Evolutionary conservation across 352 stramenopile species (phyloP).

Genomic region (Globisporangium takayamanum): DNA sequence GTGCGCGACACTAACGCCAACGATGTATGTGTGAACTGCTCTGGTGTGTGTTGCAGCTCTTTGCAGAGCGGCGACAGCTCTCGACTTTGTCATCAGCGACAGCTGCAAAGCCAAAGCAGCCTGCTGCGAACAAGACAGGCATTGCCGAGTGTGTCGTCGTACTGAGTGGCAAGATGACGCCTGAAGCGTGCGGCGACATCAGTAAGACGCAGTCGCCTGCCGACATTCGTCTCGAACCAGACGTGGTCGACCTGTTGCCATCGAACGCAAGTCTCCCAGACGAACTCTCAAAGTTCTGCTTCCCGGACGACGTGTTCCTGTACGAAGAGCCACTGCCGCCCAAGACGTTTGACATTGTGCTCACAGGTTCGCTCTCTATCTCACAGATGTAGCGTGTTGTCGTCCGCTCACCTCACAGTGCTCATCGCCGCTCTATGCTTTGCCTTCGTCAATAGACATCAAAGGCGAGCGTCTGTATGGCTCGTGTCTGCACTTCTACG

Average conservation of each 20-base stretch:
- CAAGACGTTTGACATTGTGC: constrained; percentile 58
- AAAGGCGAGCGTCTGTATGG: constrained; percentile 48
- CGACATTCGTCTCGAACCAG: constrained; percentile 43
- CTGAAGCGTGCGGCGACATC: constrained; percentile 23
- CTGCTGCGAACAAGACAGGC: constrained; percentile 10
- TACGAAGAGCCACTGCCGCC: constrained; percentile 28
- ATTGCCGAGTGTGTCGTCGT: constrained; percentile 59
- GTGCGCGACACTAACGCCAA: neutral
- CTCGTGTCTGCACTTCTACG: constrained; percentile 57
- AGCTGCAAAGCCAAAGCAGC: neutral
- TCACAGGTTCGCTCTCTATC: constrained; percentile 33
- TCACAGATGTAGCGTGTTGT: neutral
- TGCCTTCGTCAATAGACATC: constrained; percentile 21
- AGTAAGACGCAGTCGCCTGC: constrained; percentile 27
- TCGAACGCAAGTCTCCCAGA: constrained; percentile 39
- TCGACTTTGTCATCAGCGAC: neutral
- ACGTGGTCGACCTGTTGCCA: constrained; percentile 47
- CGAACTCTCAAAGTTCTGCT: constrained; percentile 71
- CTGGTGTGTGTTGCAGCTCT: constrained; percentile 1
- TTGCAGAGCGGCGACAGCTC: constrained; percentile 8
- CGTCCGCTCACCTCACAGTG: neutral
- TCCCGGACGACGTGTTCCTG: constrained; percentile 52
- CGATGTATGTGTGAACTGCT: neutral
- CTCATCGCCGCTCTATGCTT: too few relatives aligned
- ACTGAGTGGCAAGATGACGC: constrained; percentile 38